These are phyloP conservation scores for Pilaira anomala DNA, from an alignment of 192 early-diverging fungal genomes.

Conservation along the genomic window DNA sequence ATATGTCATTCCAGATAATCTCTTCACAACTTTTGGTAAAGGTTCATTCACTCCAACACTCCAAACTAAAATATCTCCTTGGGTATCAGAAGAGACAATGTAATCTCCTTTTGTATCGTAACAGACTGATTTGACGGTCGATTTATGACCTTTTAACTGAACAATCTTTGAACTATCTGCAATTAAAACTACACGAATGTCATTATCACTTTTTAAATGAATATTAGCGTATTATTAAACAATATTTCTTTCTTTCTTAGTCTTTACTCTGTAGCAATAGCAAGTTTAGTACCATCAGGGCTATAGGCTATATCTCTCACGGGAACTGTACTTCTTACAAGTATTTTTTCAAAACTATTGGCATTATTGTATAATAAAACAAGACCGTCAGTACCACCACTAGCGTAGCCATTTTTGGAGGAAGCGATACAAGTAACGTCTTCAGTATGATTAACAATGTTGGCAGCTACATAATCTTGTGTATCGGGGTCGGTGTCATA, in stretches of 20 bases:
- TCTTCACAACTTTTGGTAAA: slow-evolving; percentile 40
- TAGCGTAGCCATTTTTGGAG: slow-evolving; percentile 7
- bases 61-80: slow-evolving; percentile 67
- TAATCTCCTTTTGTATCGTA: slow-evolving; percentile 33
- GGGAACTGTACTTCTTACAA: slow-evolving; percentile 29
- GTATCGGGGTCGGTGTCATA: no score
- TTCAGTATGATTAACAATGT: no score
- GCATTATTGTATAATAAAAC: slow-evolving; percentile 22
- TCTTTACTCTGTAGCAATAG: slow-evolving; percentile 37
- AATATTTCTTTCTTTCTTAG: not conserved
- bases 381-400: slow-evolving; percentile 26
- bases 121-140: slow-evolving; percentile 24
- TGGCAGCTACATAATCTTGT: no score
- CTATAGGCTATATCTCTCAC: slow-evolving; percentile 25
- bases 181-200: slow-evolving; percentile 26
- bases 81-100: slow-evolving; percentile 50
- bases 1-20: slow-evolving; percentile 35
- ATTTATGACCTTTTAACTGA: slow-evolving; percentile 27
- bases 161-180: slow-evolving; percentile 21
- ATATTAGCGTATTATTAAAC: not conserved
- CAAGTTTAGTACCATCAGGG: slow-evolving; percentile 27
- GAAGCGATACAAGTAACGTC: no score
- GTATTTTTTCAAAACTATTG: slow-evolving; percentile 22
- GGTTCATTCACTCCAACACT: slow-evolving; percentile 44
- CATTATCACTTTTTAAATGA: slow-evolving; percentile 32